Percentiles rank a stretch among this genome's conserved stretches.
phyloP scores from a whole-genome alignment of 2,329 filamentous ascomycete species.

The Byssochlamys sp. region DNA sequence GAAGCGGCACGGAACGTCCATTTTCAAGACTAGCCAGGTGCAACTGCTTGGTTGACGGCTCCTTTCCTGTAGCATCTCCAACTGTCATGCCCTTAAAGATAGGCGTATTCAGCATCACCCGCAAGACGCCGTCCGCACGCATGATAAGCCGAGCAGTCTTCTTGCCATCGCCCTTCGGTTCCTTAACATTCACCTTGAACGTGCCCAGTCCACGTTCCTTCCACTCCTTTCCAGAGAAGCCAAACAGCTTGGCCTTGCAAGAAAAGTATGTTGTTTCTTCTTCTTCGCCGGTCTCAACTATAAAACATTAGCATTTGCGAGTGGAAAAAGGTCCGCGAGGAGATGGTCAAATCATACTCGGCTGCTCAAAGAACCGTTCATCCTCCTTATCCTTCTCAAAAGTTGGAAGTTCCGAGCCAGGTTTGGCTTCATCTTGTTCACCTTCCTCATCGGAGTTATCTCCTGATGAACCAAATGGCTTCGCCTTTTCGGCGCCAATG shows the following conservation, averaged over 20 bases:
- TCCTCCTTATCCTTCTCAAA: constrained; percentile 43
- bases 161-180: constrained; percentile 46
- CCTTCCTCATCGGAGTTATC: constrained; percentile 40
- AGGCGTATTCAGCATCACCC: constrained; percentile 76
- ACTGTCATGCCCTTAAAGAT: constrained; percentile 72
- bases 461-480: constrained; percentile 68
- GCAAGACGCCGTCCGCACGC: constrained; percentile 79
- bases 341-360: constrained; percentile 45
- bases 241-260: constrained; percentile 75
- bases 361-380: constrained; percentile 46
- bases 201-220: constrained; percentile 79
- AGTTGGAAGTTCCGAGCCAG: constrained; percentile 32
- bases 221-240: constrained; percentile 67
- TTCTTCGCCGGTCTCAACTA: constrained; percentile 80
- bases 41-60: constrained; percentile 61
- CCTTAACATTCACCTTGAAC: constrained; percentile 71
- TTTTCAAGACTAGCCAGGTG: constrained; percentile 52
- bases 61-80: constrained; percentile 52
- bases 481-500: constrained; percentile 35
- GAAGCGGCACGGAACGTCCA: constrained; percentile 42
- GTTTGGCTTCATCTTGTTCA: constrained; percentile 41
- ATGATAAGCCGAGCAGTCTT: constrained; percentile 65
- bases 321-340: constrained; percentile 4
- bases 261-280: constrained; percentile 66
- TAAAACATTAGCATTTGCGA: constrained; percentile 15